phyloP scores from a whole-genome alignment of 192 early-diverging fungal species.

The Coemansia asiatica region DNA sequence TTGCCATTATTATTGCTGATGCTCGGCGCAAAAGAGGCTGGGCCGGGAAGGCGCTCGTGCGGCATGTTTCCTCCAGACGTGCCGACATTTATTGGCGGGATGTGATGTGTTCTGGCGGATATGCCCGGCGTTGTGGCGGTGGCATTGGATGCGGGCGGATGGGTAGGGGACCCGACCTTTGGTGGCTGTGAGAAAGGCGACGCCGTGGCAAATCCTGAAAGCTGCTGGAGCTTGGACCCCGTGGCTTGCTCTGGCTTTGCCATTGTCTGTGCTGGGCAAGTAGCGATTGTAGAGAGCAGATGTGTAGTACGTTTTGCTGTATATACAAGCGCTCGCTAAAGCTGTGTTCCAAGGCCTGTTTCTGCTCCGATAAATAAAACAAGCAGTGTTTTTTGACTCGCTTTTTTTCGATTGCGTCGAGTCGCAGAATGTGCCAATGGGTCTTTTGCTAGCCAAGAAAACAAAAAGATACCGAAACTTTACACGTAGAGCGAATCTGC shows the following conservation, averaged over 20 bases:
- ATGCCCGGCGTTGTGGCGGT: background rate
- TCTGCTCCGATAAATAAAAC: background rate
- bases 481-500: too few relatives aligned
- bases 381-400: background rate
- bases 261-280: conserved; percentile 5
- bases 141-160: background rate
- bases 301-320: background rate
- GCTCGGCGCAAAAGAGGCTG: background rate
- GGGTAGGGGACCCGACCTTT: background rate
- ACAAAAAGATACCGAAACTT: too few relatives aligned
- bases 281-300: background rate
- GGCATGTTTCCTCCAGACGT: background rate
- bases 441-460: background rate
- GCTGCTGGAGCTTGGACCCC: conserved; percentile 36
- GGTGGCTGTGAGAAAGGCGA: conserved; percentile 53
- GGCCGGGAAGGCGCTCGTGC: conserved; percentile 9
- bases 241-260: conserved; percentile 35
- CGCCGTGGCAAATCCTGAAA: conserved; percentile 19
- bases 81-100: background rate
- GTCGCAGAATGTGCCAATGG: background rate
- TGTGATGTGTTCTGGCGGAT: background rate
- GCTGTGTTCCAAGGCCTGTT: background rate
- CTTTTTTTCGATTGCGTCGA: background rate
- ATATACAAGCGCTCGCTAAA: background rate
- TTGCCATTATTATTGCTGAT: background rate